Evolutionary conservation across 805 yeast genomes (phyloP), one percentile per base, ranked within the genome.

Genomic region (Candida vartiovaarae): DNA sequence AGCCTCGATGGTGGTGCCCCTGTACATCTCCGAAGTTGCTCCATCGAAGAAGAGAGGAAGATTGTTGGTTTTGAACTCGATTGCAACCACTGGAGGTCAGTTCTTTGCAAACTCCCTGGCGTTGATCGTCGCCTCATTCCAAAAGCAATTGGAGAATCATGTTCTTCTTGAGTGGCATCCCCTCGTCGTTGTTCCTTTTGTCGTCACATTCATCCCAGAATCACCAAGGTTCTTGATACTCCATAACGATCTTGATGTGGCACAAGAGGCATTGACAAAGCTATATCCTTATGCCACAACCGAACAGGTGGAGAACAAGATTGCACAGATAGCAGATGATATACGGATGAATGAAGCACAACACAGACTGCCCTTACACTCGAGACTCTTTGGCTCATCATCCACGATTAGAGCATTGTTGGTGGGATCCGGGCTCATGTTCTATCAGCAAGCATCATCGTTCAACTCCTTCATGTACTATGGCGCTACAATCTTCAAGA

Each of bases 1-100:
- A 27, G 82, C 84, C 5, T 75, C 89, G 0, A 84, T 82, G 53
- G 68, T 80, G 34, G 78, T 80, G 3, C 91, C 83, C 0, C 68
- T 76, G 10, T 77, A 73, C 54, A 63, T 77, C 10, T 70, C 79
- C 25, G 84, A 78, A 55, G 63, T 75, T 27, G 65, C 75, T 4
- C 74, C 76, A 2, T 60, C 70, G 3, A 60, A 53, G 24, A 56
- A 58, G 8, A 61, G 75, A 51, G 74, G 74, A 2, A 56, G 61
- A 3, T 52, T 68, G 35, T 51, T 66, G 42, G 65, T 70, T 7
- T 53, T 68, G 41, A 67, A 67, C 54, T 63, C 69, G 1, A 43
- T 67, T 32, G 66, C 70, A 41, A 74, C 76, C 60, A 79, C 74
- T 46, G 77, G 68, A 42, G 75, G 72, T 46, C 82, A 67, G 64